These are phyloP conservation scores for Lipomyces sp. DNA, from an alignment of 805 yeast genomes.

Conservation along the genomic window DNA sequence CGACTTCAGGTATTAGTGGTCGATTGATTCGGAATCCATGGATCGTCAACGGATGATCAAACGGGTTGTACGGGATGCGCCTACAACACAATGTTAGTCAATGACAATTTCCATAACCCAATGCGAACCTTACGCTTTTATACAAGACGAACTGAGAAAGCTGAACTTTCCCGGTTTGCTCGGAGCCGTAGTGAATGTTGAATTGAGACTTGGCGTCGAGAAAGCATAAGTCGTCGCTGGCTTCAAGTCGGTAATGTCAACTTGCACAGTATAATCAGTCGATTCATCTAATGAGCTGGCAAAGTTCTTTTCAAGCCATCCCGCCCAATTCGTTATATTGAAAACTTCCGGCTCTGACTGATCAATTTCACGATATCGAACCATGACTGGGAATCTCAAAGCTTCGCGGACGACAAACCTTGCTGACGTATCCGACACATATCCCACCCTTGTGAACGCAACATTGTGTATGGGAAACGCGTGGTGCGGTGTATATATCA, in stretches of 20 bases:
- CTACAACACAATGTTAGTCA: neutral
- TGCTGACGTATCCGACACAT: slow-evolving; percentile 31
- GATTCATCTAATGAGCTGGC: slow-evolving; percentile 6
- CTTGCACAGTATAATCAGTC: slow-evolving; percentile 30
- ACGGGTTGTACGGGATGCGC: slow-evolving; percentile 36
- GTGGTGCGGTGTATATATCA: slow-evolving; percentile 29
- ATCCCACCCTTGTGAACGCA: slow-evolving; percentile 33
- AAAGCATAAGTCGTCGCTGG: slow-evolving; percentile 33
- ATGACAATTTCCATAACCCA: neutral
- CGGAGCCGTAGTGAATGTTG: slow-evolving; percentile 36
- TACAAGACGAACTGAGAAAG: slow-evolving; percentile 38
- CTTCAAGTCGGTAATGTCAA: slow-evolving; percentile 20
- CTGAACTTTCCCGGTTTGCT: slow-evolving; percentile 27
- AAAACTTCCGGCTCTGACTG: slow-evolving; percentile 8
- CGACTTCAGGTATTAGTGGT: slow-evolving; percentile 15
- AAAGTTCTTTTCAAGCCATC: slow-evolving; percentile 2
- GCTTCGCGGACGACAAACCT: slow-evolving; percentile 33
- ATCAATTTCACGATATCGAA: slow-evolving; percentile 20
- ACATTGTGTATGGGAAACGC: slow-evolving; percentile 29
- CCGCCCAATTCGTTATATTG: slow-evolving; percentile 8
- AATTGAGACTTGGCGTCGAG: slow-evolving; percentile 23
- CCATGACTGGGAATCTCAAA: slow-evolving; percentile 5
- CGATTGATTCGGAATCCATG: slow-evolving; percentile 28
- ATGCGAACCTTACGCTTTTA: slow-evolving; percentile 34
- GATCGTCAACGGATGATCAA: slow-evolving; percentile 34